Percentiles rank a stretch among this genome's conserved stretches.
Conservation (phyloP, 2,329 filamentous ascomycete genomes). For the Dactylellina haptotyla region DNA sequence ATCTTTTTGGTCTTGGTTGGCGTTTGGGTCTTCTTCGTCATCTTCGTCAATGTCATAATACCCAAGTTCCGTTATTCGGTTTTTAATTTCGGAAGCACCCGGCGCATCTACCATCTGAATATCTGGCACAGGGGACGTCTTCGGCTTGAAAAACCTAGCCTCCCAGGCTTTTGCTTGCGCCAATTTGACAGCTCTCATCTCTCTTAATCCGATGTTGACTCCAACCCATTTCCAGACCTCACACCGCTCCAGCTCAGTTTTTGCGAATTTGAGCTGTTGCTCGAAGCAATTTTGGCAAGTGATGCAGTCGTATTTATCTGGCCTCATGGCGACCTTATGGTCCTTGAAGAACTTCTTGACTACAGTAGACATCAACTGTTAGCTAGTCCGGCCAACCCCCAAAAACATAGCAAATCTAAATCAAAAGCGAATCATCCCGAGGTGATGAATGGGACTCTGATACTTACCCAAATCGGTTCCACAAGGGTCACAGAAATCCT, state of each 20-base stretch:
- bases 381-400: too few relatives aligned
- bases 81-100: background rate
- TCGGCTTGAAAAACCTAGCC: too few relatives aligned
- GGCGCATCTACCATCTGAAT: background rate
- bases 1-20: background rate
- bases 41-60: background rate
- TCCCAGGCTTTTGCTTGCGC: too few relatives aligned
- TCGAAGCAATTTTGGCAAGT: conserved; percentile 46
- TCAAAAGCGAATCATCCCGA: too few relatives aligned
- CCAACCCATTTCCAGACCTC: conserved; percentile 34
- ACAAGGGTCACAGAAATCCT: conserved; percentile 22
- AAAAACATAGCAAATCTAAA: too few relatives aligned
- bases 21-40: background rate
- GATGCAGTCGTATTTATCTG: conserved; percentile 10
- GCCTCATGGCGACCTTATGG: conserved; percentile 3
- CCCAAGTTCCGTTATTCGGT: background rate
- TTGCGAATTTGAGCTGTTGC: conserved; percentile 31
- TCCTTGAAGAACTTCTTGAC: conserved; percentile 16
- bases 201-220: conserved; percentile 22
- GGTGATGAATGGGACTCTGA: too few relatives aligned
- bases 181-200: conserved; percentile 5
- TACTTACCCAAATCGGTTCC: background rate
- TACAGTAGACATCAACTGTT: background rate
- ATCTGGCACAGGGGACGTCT: too few relatives aligned
- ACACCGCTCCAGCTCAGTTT: conserved; percentile 22